Evolutionary conservation across 1,284 basidiomycete species (phyloP).

Genomic region (Wallemia mellicola): DNA sequence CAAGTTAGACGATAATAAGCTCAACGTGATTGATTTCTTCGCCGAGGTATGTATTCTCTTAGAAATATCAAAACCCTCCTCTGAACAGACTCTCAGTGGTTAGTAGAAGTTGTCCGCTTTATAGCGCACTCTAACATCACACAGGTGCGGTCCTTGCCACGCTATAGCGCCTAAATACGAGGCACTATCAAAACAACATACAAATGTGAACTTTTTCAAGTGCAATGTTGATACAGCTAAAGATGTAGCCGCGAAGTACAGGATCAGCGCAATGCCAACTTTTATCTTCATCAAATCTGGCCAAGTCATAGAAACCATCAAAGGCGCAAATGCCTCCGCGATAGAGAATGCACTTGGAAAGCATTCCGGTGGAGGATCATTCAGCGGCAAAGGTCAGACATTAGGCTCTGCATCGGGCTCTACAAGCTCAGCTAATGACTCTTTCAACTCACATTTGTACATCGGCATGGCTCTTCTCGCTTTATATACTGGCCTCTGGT

Average conservation of each 20-base stretch:
- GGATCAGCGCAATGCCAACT: constrained; percentile 13
- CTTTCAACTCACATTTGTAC: background rate
- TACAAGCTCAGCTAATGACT: background rate
- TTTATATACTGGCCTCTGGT: background rate
- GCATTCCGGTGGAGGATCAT: constrained; percentile 8
- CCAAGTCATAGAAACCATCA: constrained; percentile 11
- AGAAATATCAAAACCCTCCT: background rate
- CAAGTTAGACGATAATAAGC: background rate
- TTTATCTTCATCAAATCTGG: constrained; percentile 15
- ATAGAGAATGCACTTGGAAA: constrained; percentile 10
- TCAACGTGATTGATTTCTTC: background rate
- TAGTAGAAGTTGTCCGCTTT: no score
- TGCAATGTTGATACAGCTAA: constrained; percentile 13
- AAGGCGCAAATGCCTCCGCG: constrained; percentile 10
- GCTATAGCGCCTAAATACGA: constrained; percentile 8
- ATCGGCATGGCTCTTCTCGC: background rate
- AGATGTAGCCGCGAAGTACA: constrained; percentile 12
- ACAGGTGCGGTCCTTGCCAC: constrained; percentile 11
- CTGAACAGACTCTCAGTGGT: background rate
- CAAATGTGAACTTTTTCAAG: constrained; percentile 12
- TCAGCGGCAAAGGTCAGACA: background rate
- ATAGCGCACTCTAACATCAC: no score
- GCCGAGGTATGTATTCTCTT: background rate
- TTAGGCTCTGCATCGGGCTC: background rate
- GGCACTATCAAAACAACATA: constrained; percentile 7